Conservation (phyloP, 371 early-diverging fungal species). For the Nosema muscidifuracis region DNA sequence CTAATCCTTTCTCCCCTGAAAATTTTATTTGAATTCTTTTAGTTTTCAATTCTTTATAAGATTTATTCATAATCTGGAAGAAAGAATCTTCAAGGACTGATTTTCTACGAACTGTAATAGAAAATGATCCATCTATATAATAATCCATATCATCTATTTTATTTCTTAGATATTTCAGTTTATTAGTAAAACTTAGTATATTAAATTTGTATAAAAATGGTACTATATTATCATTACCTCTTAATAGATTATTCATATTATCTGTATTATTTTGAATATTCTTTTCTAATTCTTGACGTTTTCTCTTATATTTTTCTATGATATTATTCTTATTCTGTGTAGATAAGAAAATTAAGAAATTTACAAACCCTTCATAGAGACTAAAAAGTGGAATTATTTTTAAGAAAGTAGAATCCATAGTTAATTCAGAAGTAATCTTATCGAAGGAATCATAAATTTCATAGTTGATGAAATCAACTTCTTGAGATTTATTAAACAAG, state of each 20-base stretch:
- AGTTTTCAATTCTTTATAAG: slow-evolving; percentile 32
- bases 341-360: too few species aligned
- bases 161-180: neutral
- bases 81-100: slow-evolving; percentile 46
- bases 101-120: slow-evolving; percentile 30
- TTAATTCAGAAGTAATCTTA: too few species aligned
- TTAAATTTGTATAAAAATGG: neutral
- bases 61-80: slow-evolving; percentile 45
- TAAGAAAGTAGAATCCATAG: too few species aligned
- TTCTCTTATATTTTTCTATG: neutral
- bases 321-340: too few species aligned
- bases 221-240: neutral
- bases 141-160: neutral
- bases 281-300: neutral
- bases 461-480: too few species aligned
- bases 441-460: too few species aligned
- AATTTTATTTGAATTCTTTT: slow-evolving; percentile 82
- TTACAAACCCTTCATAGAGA: too few species aligned
- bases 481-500: too few species aligned
- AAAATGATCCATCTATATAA: neutral
- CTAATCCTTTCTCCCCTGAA: slow-evolving; percentile 89
- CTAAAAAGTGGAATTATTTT: too few species aligned
- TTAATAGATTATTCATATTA: neutral
- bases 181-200: slow-evolving; percentile 4
- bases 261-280: neutral